Percentiles rank a stretch among this genome's conserved stretches.
phyloP scores from a whole-genome alignment of 73 alveolate genomes.

The Effrenium voratum region DNA sequence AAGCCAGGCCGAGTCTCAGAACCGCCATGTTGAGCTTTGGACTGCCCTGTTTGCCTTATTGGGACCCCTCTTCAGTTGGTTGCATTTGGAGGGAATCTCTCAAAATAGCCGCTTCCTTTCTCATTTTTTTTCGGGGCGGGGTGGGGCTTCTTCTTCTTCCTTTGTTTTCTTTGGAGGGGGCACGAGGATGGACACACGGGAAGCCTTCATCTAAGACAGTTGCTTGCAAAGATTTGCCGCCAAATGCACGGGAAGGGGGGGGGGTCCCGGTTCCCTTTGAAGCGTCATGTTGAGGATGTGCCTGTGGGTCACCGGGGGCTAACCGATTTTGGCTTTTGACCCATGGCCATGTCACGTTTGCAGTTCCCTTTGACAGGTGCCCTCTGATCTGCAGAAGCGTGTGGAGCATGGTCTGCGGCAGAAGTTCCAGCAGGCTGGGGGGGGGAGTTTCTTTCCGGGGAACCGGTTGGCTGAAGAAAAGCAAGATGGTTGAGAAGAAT shows the following conservation, averaged over 20 bases:
- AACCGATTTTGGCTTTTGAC: background rate
- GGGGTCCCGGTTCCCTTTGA: too few species aligned
- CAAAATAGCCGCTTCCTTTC: too few species aligned
- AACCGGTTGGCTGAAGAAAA: too few species aligned
- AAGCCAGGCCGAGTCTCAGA: too few species aligned
- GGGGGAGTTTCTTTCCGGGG: background rate
- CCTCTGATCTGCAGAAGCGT: constrained; percentile 73
- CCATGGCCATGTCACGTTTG: background rate
- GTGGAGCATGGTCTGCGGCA: constrained; percentile 93
- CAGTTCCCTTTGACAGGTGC: constrained; percentile 6
- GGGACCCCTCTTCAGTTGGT: too few species aligned
- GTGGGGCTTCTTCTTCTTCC: background rate
- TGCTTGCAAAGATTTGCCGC: background rate
- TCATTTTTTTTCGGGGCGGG: too few species aligned
- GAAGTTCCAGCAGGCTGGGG: constrained; percentile 76
- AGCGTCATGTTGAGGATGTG: background rate
- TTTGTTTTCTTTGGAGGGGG: background rate
- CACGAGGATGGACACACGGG: background rate
- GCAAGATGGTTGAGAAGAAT: too few species aligned
- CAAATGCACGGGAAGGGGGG: too few species aligned
- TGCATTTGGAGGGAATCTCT: too few species aligned
- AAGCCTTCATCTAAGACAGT: too few species aligned
- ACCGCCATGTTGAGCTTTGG: too few species aligned
- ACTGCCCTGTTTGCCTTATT: too few species aligned
- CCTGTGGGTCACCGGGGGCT: background rate